A percentile compares a stretch with the other conserved stretches of the same genome.
phyloP scores from a whole-genome alignment of 129 eudicot genomes.

The Flaveria sonorensis region DNA sequence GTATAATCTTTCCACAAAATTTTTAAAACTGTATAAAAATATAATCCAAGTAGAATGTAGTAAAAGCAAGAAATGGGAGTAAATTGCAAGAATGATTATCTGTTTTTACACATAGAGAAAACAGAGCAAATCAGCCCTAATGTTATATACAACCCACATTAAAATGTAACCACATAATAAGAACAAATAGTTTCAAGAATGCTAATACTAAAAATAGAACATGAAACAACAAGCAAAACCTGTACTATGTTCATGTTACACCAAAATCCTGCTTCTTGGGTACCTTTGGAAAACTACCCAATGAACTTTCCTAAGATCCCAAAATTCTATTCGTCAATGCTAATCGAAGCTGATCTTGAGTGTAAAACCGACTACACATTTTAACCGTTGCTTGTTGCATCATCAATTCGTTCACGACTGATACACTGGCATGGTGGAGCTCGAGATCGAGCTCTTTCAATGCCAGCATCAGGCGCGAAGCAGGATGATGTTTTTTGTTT shows the following conservation, averaged over 20 bases:
- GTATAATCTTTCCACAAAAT: background rate
- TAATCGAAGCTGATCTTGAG: constrained; percentile 68
- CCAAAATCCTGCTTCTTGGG: constrained; percentile 23
- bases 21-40: background rate
- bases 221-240: constrained; percentile 19
- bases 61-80: background rate
- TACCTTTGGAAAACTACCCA: constrained; percentile 17
- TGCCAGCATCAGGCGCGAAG: constrained; percentile 78
- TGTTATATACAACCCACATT: constrained; percentile 29
- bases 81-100: background rate
- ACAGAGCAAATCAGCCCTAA: constrained; percentile 27
- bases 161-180: constrained; percentile 7
- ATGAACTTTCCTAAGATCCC: constrained; percentile 35
- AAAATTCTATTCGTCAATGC: constrained; percentile 53
- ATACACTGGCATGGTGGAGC: constrained; percentile 80
- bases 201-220: constrained; percentile 13
- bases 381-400: constrained; percentile 88
- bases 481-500: constrained; percentile 73
- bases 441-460: constrained; percentile 77
- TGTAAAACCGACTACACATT: constrained; percentile 71
- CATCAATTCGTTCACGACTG: constrained; percentile 84
- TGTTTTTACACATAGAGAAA: constrained; percentile 21
- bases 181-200: constrained; percentile 30
- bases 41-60: background rate
- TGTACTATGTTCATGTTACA: constrained; percentile 27